These are phyloP conservation scores for Waltergamsia citrina DNA, from an alignment of 2,329 filamentous ascomycete genomes.

Conservation along the genomic window DNA sequence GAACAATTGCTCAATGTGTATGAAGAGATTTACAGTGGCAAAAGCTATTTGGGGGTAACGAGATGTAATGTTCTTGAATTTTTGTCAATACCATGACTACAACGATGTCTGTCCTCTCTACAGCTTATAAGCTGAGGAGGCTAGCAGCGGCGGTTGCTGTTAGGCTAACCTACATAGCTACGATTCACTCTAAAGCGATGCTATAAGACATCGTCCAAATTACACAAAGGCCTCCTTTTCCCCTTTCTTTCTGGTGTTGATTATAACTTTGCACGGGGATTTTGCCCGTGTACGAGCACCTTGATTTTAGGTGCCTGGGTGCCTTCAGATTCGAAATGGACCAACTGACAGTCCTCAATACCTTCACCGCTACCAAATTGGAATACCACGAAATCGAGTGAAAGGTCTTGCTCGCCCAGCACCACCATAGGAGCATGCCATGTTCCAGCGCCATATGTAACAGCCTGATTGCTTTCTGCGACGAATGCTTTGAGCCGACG, in stretches of 20 bases:
- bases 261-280: not conserved
- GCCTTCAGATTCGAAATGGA: constrained; percentile 27
- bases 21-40: no score
- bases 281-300: not conserved
- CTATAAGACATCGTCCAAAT: no score
- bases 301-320: constrained; percentile 16
- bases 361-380: constrained; percentile 81
- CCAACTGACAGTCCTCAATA: constrained; percentile 83
- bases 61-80: not conserved
- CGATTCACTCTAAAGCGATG: no score
- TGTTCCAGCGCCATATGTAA: constrained; percentile 85
- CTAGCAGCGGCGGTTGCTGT: no score
- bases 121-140: no score
- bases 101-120: no score
- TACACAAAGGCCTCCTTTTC: no score
- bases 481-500: constrained; percentile 64
- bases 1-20: no score
- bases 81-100: no score
- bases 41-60: not conserved
- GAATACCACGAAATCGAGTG: constrained; percentile 79
- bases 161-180: no score
- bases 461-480: constrained; percentile 67
- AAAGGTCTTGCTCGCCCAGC: constrained; percentile 46
- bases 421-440: constrained; percentile 98
- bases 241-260: no score